Percentiles rank a stretch among this genome's conserved stretches.
phyloP scores from a whole-genome alignment of 345 rosid species.

The Euphorbia peplus region DNA sequence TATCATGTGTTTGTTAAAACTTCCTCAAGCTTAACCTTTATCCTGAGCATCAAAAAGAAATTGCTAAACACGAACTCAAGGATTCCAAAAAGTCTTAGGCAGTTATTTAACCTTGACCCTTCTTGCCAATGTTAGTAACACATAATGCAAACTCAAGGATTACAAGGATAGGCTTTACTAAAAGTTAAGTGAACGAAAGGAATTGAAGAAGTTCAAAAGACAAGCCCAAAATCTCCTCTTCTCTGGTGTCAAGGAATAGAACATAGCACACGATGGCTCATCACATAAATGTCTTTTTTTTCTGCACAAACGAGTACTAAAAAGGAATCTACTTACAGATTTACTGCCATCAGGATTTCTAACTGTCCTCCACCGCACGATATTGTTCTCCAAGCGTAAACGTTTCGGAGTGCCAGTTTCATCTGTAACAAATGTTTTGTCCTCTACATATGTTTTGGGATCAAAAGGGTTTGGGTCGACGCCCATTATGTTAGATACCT shows the following conservation, averaged over 20 bases:
- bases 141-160: not conserved
- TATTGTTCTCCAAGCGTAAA: constrained; percentile 85
- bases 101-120: not conserved
- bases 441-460: constrained; percentile 90
- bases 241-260: not conserved
- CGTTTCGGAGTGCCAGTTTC: constrained; percentile 78
- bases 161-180: no score
- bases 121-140: not conserved
- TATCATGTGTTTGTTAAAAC: not conserved
- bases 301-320: not conserved
- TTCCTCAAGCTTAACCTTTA: not conserved
- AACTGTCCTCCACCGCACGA: constrained; percentile 81
- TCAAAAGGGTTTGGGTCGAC: constrained; percentile 89
- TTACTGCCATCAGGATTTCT: constrained; percentile 62
- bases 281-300: not conserved
- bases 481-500: constrained; percentile 97
- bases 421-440: constrained; percentile 78
- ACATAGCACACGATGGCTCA: not conserved
- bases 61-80: not conserved
- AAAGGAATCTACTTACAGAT: constrained; percentile 56
- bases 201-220: not conserved
- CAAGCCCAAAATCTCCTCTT: not conserved
- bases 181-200: not conserved
- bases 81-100: not conserved
- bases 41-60: not conserved